Percentiles rank a stretch among this genome's conserved stretches.
Conservation (phyloP, 345 rosid genomes). For the Psidium friedrichsthalianum region DNA sequence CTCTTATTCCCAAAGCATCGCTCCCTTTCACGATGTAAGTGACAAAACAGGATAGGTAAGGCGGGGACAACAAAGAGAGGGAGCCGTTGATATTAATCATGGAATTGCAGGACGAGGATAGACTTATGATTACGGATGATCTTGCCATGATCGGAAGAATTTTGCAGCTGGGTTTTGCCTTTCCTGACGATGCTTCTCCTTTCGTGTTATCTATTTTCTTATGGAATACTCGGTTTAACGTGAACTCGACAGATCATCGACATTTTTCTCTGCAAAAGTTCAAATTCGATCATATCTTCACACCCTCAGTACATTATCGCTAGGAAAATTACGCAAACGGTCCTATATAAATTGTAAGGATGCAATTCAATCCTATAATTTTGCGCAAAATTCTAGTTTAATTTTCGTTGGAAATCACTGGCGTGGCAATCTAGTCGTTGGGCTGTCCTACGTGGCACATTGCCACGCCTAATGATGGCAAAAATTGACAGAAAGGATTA, state of each 20-base stretch:
- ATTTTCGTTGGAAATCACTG: background rate
- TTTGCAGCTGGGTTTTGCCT: background rate
- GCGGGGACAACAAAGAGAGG: no score
- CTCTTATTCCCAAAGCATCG: no score
- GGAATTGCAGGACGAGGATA: background rate
- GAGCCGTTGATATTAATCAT: background rate
- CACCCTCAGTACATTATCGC: background rate
- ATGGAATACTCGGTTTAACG: background rate
- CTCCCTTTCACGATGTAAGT: no score
- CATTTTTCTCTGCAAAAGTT: background rate
- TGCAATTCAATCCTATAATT: background rate
- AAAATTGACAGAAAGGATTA: fast-evolving
- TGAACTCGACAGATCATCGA: background rate
- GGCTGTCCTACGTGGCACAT: fast-evolving
- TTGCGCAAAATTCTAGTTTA: background rate
- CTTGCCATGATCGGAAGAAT: background rate
- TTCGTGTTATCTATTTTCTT: background rate
- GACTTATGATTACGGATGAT: background rate
- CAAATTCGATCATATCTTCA: background rate
- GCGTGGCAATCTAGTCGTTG: fast-evolving
- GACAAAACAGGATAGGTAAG: background rate
- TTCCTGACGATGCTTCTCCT: background rate
- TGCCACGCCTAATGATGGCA: fast-evolving
- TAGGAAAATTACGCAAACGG: background rate
- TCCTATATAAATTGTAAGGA: background rate